Conservation (phyloP, 169 alveolate genomes). For the Plasmodium gaboni region DNA sequence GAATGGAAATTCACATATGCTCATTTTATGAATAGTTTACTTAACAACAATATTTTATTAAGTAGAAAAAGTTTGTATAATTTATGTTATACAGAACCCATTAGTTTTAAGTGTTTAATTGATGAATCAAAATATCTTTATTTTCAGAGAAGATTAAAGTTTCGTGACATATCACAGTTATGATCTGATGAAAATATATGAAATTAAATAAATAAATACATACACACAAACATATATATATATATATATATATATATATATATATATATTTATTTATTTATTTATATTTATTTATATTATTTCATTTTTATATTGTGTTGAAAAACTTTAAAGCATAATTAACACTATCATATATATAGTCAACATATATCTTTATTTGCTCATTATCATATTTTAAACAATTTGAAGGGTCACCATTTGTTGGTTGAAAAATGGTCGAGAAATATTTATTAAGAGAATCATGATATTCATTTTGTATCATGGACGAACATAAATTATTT, state of each 20-base stretch:
- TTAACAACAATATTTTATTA: slow-evolving; percentile 78
- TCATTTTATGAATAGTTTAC: slow-evolving; percentile 80
- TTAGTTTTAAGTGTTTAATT: slow-evolving; percentile 83
- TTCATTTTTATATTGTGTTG: slow-evolving; percentile 6
- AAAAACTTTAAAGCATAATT: slow-evolving; percentile 60
- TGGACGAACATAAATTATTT: slow-evolving; percentile 57
- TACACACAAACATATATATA: neutral
- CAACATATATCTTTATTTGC: slow-evolving; percentile 34
- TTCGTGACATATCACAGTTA: slow-evolving; percentile 77
- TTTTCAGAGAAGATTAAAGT: slow-evolving; percentile 75
- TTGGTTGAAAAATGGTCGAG: slow-evolving; percentile 30
- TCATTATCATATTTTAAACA: slow-evolving; percentile 39
- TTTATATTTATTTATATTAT: neutral
- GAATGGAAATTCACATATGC: slow-evolving; percentile 86
- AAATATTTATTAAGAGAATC: slow-evolving; percentile 57
- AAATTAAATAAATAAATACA: neutral
- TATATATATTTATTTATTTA: neutral
- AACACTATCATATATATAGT: slow-evolving; percentile 36
- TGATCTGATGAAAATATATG: neutral
- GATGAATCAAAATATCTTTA: slow-evolving; percentile 84
- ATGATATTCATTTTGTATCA: slow-evolving; percentile 65
- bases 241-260: neutral
- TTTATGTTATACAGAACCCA: slow-evolving; percentile 84
- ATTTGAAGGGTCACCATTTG: slow-evolving; percentile 1
- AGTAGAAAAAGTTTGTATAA: slow-evolving; percentile 81